Base-by-base conservation (phyloP, 139 green algal genomes). In the Chlamydomonas applanata region DNA sequence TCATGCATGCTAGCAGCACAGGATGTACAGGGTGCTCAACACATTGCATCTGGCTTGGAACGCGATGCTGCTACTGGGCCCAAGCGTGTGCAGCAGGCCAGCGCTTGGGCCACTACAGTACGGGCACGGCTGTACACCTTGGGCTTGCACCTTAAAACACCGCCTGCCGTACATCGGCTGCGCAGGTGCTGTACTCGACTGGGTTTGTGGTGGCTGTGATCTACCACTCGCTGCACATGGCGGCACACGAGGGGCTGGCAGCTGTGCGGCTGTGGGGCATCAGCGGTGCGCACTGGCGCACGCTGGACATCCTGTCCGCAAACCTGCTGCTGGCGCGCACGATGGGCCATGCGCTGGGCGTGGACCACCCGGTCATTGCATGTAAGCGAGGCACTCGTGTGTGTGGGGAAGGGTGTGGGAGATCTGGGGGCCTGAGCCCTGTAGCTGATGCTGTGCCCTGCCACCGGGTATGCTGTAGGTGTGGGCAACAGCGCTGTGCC, bases 321-420 rank as follows among this genome's bases (percentile, higher is more conserved):
- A 69, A 69, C 62, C 20, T 69, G 62, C 62, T 69, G 33, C 62
- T 69, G 62, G 62, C 62, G 2, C 62, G 62, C 32, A 69, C 62
- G 32, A n/a, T 69, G 33, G 62, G 62, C 30, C 62, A 69, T n/a
- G 62, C 33, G 62, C 62, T 69, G 3, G 25, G 25, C 32, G 62
- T 69, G 32, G 32, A 49, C 62, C 62, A 69, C 62, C 62, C 62
- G 40, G 11, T 69, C 33, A 69, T 69, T 69, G 62, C 62, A 4
- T 29, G 62, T 69, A 17, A 52, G 62, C 52, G 32, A 2, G 22
- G n/a, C n/a, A n/a, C n/a, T n/a, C n/a, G n/a, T n/a, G n/a, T n/a
- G n/a, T n/a, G n/a, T n/a, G n/a, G n/a, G n/a, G n/a, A n/a, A n/a
- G n/a, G n/a, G n/a, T n/a, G n/a, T n/a, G n/a, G n/a, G n/a, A n/a